phyloP scores from a whole-genome alignment of 2,329 filamentous ascomycete genomes.

The Chaetomium olivaceum region DNA sequence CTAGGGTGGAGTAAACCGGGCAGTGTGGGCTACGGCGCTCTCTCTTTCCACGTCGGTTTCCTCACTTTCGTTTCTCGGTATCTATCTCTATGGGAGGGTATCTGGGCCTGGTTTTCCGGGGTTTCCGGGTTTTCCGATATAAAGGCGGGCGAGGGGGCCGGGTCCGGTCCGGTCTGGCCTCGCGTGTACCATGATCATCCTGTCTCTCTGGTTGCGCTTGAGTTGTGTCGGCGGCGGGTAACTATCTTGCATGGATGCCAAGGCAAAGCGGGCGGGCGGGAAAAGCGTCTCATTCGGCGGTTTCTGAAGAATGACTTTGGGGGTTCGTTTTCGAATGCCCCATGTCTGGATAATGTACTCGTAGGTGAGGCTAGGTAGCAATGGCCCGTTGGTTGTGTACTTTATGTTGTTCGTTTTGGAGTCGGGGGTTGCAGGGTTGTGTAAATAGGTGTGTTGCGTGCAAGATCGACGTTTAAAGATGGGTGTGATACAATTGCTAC shows the following conservation, averaged over 20 bases:
- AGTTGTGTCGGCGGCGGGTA: background rate
- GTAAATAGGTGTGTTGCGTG: background rate
- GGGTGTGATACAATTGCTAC: too few relatives aligned
- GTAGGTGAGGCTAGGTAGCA: conserved; percentile 2
- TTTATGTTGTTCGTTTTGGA: background rate
- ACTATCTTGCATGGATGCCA: background rate
- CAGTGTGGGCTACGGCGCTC: background rate
- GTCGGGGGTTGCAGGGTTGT: too few relatives aligned
- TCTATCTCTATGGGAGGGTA: background rate
- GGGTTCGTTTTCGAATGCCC: background rate
- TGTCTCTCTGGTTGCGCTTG: background rate
- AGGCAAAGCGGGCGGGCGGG: background rate
- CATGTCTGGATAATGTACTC: conserved; percentile 12
- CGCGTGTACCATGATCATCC: background rate
- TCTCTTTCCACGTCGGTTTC: background rate
- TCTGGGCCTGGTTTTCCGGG: background rate
- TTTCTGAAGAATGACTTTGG: background rate
- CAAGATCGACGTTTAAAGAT: background rate
- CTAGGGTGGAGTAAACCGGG: background rate
- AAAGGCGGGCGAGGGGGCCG: background rate
- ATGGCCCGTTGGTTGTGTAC: background rate
- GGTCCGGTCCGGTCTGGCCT: background rate
- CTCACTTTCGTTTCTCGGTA: background rate
- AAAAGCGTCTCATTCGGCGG: background rate
- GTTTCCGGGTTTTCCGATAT: background rate